Conservation (phyloP, 1,139 yeast species). For the Suhomyces chickasaworum region DNA sequence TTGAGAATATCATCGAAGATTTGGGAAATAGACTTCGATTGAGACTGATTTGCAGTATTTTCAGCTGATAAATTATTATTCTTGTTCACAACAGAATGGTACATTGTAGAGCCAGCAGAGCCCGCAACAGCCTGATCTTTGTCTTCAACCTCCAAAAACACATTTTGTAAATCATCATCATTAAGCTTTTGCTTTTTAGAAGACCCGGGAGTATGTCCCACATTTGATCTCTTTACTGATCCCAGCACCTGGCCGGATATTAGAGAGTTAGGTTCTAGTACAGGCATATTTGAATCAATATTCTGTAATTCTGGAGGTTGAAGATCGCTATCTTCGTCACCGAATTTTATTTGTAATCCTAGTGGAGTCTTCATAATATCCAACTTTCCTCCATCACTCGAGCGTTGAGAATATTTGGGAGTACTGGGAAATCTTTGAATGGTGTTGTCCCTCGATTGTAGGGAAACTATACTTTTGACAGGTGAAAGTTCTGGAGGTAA, state of each 20-base stretch:
- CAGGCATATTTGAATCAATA: neutral
- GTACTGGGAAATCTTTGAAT: constrained; percentile 54
- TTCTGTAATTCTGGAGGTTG: constrained; percentile 33
- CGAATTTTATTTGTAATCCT: constrained; percentile 26
- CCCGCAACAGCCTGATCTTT: constrained; percentile 15
- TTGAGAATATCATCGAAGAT: constrained; percentile 32
- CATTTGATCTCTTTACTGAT: neutral
- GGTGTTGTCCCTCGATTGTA: constrained; percentile 27
- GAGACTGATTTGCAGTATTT: constrained; percentile 24
- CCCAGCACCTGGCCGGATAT: neutral
- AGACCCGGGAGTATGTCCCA: neutral
- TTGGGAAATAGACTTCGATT: constrained; percentile 33
- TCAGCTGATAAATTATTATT: constrained; percentile 19
- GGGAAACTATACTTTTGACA: constrained; percentile 13
- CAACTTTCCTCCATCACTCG: constrained; percentile 19
- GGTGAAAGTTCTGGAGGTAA: constrained; percentile 28
- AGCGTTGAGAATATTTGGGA: constrained; percentile 36
- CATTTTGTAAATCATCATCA: constrained; percentile 27
- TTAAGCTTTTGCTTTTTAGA: constrained; percentile 3
- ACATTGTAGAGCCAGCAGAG: constrained; percentile 33
- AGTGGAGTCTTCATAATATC: constrained; percentile 30
- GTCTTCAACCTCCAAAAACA: constrained; percentile 31
- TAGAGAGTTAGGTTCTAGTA: neutral
- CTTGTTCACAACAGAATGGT: constrained; percentile 29
- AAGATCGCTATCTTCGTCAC: constrained; percentile 36